Percentiles rank a stretch among this genome's conserved stretches.
Evolutionary conservation across 331 rosid species (phyloP).

Genomic region (Quercus tomentella): DNA sequence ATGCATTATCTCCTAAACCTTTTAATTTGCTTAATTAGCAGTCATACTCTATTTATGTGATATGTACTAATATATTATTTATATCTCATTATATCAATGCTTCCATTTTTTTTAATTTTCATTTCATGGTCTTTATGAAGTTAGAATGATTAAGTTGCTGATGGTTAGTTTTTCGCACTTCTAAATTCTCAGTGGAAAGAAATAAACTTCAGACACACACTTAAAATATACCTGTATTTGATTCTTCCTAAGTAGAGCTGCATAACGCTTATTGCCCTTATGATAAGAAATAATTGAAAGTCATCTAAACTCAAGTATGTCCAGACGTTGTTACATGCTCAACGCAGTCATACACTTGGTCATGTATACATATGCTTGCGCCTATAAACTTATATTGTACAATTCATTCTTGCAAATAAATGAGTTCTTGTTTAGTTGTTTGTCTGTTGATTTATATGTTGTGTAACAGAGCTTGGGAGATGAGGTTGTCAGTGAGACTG

Average conservation of each 20-base stretch:
- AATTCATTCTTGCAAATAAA: neutral
- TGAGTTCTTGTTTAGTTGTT: neutral
- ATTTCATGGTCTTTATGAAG: neutral
- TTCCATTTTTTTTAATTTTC: neutral
- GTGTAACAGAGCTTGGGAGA: constrained; percentile 91
- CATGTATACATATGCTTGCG: neutral
- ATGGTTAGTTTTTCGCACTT: neutral
- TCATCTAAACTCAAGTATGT: neutral
- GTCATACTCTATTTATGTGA: neutral
- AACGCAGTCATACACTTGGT: neutral
- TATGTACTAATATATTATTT: neutral
- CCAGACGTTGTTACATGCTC: neutral
- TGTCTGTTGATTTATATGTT: neutral
- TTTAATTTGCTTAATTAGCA: neutral
- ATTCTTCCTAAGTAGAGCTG: neutral
- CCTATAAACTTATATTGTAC: neutral
- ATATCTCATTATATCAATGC: neutral
- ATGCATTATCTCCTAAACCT: neutral
- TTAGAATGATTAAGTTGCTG: neutral
- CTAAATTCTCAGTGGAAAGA: neutral
- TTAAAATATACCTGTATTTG: neutral
- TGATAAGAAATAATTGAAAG: neutral
- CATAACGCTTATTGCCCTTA: neutral
- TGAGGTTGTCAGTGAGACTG: constrained; percentile 81
- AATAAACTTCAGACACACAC: neutral